phyloP scores from a whole-genome alignment of 2,329 filamentous ascomycete species.

The Trichophyton schoenleinii region DNA sequence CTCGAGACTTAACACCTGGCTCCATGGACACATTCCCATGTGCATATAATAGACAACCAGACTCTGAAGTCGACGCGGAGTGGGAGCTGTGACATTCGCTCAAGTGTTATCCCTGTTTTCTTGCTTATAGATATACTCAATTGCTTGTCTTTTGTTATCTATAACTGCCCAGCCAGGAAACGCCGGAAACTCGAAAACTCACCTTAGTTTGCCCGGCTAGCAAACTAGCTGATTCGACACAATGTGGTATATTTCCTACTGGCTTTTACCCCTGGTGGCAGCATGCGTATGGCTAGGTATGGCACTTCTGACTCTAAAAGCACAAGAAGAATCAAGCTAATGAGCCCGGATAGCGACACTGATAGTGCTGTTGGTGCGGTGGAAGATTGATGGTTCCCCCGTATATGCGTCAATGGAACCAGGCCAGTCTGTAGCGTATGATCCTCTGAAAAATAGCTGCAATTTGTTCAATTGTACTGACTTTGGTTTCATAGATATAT shows the following conservation, averaged over 20 bases:
- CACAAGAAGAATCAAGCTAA: not conserved
- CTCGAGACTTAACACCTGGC: not conserved
- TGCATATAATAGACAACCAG: not conserved
- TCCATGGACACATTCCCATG: not conserved
- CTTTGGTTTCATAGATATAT: conserved; percentile 26
- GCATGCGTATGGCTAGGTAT: conserved; percentile 43
- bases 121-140: too few relatives aligned
- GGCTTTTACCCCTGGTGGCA: conserved; percentile 48
- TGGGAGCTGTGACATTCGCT: too few relatives aligned
- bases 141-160: too few relatives aligned
- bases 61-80: not conserved
- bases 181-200: not conserved
- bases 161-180: too few relatives aligned
- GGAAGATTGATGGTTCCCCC: conserved; percentile 42
- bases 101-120: too few relatives aligned
- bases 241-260: conserved; percentile 37
- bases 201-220: not conserved
- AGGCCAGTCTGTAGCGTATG: conserved; percentile 44
- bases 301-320: conserved; percentile 6
- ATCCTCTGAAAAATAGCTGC: not conserved
- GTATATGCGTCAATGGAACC: conserved; percentile 40
- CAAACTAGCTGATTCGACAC: not conserved
- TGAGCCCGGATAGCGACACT: conserved; percentile 39
- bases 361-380: conserved; percentile 47
- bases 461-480: not conserved